Percentiles rank a stretch among this genome's conserved stretches.
phyloP scores from a whole-genome alignment of 176 grass and related monocot species.

The Luzula sylvatica region DNA sequence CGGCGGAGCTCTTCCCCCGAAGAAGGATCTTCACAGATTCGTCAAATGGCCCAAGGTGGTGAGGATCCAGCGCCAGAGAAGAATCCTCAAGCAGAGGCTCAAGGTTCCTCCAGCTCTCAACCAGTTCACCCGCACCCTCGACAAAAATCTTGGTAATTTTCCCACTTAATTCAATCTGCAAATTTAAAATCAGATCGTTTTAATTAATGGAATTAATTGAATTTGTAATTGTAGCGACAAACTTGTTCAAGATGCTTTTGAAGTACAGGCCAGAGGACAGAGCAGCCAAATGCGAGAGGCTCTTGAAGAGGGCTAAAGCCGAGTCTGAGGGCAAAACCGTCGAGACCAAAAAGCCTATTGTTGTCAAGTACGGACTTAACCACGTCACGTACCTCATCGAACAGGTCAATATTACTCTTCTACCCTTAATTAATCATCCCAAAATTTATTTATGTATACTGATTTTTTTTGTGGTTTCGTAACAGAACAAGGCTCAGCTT shows the following conservation, averaged over 20 bases:
- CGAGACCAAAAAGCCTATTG: constrained; percentile 30
- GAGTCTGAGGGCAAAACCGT: constrained; percentile 27
- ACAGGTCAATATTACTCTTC: constrained; percentile 17
- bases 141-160: constrained; percentile 91
- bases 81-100: constrained; percentile 90
- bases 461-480: neutral
- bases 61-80: constrained; percentile 74
- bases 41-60: constrained; percentile 97
- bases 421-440: neutral
- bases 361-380: constrained; percentile 33
- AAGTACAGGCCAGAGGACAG: constrained; percentile 31
- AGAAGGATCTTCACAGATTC: constrained; percentile 73
- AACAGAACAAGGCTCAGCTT: constrained; percentile 30
- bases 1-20: constrained; percentile 65
- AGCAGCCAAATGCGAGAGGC: constrained; percentile 29
- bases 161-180: too few relatives aligned
- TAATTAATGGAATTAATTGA: too few relatives aligned
- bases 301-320: constrained; percentile 27
- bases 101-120: constrained; percentile 81
- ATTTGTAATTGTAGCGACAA: constrained; percentile 24
- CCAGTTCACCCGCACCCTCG: constrained; percentile 90
- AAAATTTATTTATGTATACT: neutral
- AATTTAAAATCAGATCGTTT: too few relatives aligned
- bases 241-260: constrained; percentile 34
- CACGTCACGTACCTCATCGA: constrained; percentile 34